A percentile compares a stretch with the other conserved stretches of the same genome.
Evolutionary conservation across 805 yeast species (phyloP).

Genomic region (Candida fluviatilis): DNA sequence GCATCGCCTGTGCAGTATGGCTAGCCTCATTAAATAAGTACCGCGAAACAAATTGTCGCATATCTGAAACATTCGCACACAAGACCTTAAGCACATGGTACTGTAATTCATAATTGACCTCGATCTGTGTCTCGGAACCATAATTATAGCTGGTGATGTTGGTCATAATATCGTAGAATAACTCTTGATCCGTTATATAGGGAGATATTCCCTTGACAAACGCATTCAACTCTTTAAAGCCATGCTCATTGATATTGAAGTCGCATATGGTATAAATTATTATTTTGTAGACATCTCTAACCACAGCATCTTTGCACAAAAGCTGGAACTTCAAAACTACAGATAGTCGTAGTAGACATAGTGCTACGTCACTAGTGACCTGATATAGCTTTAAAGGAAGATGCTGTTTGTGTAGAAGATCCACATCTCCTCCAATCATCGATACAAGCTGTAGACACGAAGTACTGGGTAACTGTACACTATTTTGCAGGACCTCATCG

Average conservation of each 20-base stretch:
- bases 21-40: not conserved
- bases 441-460: not conserved
- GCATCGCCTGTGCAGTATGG: not conserved
- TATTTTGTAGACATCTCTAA: slow-evolving; percentile 3
- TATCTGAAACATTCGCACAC: slow-evolving; percentile 3
- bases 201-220: slow-evolving; percentile 3
- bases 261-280: slow-evolving; percentile 20
- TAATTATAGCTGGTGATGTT: not conserved
- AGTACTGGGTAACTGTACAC: not conserved
- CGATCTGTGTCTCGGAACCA: not conserved
- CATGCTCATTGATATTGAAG: slow-evolving; percentile 14
- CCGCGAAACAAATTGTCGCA: not conserved
- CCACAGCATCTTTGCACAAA: not conserved
- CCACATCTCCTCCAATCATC: not conserved
- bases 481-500: not conserved
- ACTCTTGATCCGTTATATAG: not conserved
- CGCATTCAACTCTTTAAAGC: slow-evolving; percentile 3
- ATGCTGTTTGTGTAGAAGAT: not conserved
- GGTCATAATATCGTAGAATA: not conserved
- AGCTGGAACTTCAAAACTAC: not conserved
- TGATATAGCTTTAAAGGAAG: not conserved
- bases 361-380: not conserved
- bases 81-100: slow-evolving; percentile 16
- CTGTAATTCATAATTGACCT: slow-evolving; percentile 17
- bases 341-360: not conserved